These are phyloP conservation scores for Lecanicillium sp. DNA, from an alignment of 2,329 filamentous ascomycete genomes.

Conservation along the genomic window DNA sequence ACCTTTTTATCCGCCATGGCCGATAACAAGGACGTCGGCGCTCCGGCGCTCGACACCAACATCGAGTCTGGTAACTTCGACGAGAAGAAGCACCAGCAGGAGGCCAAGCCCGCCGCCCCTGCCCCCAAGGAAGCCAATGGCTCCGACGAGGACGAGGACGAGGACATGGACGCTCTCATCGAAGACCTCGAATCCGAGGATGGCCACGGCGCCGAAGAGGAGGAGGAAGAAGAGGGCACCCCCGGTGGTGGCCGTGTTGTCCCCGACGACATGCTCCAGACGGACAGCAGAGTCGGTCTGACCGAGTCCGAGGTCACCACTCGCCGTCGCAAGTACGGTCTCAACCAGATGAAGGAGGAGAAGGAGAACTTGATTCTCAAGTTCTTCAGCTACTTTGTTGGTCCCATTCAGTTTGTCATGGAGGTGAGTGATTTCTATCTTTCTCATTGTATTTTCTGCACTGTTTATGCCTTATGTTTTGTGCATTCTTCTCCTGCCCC, in stretches of 20 bases:
- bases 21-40: conserved; percentile 41
- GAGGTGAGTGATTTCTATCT: conserved; percentile 46
- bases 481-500: too few species aligned
- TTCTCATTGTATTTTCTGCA: conserved; percentile 9
- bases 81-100: conserved; percentile 44
- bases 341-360: conserved; percentile 88
- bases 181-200: conserved; percentile 80
- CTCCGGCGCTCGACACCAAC: conserved; percentile 53
- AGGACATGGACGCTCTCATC: conserved; percentile 80
- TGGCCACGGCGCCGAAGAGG: conserved; percentile 56
- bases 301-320: conserved; percentile 59
- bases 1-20: conserved; percentile 34
- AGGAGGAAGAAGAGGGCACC: conserved; percentile 43
- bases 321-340: conserved; percentile 63
- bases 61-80: conserved; percentile 58
- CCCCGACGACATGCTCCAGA: conserved; percentile 70
- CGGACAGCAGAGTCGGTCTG: conserved; percentile 64
- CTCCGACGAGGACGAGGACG: conserved; percentile 63
- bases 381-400: conserved; percentile 75
- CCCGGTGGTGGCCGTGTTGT: conserved; percentile 51
- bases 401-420: conserved; percentile 92
- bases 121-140: conserved; percentile 37
- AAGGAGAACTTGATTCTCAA: conserved; percentile 79
- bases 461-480: too few species aligned
- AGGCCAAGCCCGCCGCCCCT: conserved; percentile 22